These are phyloP conservation scores for Podaxis carcinomalis DNA, from an alignment of 768 basidiomycete genomes.

Conservation along the genomic window DNA sequence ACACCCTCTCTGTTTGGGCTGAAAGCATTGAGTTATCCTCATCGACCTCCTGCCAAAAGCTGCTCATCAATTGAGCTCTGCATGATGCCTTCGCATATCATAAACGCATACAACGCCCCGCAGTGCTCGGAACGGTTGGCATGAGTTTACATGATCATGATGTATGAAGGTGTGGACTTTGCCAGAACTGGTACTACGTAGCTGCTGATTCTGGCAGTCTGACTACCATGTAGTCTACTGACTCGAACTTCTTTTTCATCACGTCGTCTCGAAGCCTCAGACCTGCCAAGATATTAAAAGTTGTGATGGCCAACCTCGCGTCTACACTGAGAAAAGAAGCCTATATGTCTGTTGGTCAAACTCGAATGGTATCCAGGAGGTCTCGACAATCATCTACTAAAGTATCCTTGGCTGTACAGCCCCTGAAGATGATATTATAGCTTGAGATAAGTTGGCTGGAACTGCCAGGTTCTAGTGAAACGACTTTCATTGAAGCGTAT, in stretches of 20 bases:
- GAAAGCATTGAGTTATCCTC: not conserved
- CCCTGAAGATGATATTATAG: not conserved
- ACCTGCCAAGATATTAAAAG: not conserved
- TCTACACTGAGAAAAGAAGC: not conserved
- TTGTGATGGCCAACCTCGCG: not conserved
- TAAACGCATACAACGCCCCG: not conserved
- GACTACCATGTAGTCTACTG: no score
- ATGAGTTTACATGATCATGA: no score
- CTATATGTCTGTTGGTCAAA: not conserved
- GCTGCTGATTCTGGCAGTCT: no score
- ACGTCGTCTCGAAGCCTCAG: not conserved
- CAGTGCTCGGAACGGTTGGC: no score
- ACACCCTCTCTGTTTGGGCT: not conserved
- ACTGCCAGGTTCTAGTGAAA: no score
- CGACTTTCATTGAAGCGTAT: no score
- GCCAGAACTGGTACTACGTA: no score
- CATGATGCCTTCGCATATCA: not conserved
- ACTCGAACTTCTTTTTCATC: not conserved
- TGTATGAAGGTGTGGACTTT: no score
- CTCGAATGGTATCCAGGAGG: not conserved
- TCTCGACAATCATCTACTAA: not conserved
- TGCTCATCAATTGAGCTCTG: not conserved
- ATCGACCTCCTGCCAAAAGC: no score
- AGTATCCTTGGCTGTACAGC: not conserved
- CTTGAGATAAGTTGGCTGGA: no score